phyloP scores from a whole-genome alignment of 1,284 basidiomycete species.

The Leccinum griseonigrum region DNA sequence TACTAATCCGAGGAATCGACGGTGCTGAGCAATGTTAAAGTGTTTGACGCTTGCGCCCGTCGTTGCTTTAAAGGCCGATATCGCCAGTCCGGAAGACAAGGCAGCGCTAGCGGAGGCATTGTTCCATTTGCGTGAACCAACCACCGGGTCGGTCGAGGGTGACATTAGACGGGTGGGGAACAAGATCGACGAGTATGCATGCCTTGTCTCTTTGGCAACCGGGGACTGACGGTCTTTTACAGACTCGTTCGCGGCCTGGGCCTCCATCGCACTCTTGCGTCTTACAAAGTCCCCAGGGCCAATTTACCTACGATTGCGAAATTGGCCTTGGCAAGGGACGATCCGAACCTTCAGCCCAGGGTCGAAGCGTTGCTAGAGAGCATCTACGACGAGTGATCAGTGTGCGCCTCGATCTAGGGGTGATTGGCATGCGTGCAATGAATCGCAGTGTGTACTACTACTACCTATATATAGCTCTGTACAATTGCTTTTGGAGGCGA shows the following conservation, averaged over 20 bases:
- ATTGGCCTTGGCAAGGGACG: conserved; percentile 42
- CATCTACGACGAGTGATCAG: conserved; percentile 37
- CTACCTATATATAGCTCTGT: neutral
- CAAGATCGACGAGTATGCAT: conserved; percentile 51
- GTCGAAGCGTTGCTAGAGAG: conserved; percentile 48
- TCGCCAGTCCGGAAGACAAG: conserved; percentile 57
- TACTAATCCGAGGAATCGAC: conserved; percentile 12
- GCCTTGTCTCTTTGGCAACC: neutral
- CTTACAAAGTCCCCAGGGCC: conserved; percentile 58
- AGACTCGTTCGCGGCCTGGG: conserved; percentile 60
- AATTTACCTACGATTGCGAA: conserved; percentile 53
- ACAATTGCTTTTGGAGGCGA: too few species aligned
- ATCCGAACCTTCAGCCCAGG: conserved; percentile 34
- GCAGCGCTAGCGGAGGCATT: conserved; percentile 52
- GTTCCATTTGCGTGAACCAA: conserved; percentile 53
- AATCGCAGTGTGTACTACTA: neutral
- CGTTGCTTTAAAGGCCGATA: conserved; percentile 55
- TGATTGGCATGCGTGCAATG: neutral
- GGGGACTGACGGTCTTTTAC: conserved; percentile 2
- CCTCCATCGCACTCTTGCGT: conserved; percentile 50
- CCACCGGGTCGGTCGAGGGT: conserved; percentile 58
- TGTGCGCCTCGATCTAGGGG: neutral
- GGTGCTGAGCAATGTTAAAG: conserved; percentile 33
- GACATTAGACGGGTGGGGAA: conserved; percentile 54
- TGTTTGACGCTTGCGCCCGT: conserved; percentile 74